Evolutionary conservation across 73 alveolate genomes (phyloP).

Genomic region (Paramecium pentaurelia): DNA sequence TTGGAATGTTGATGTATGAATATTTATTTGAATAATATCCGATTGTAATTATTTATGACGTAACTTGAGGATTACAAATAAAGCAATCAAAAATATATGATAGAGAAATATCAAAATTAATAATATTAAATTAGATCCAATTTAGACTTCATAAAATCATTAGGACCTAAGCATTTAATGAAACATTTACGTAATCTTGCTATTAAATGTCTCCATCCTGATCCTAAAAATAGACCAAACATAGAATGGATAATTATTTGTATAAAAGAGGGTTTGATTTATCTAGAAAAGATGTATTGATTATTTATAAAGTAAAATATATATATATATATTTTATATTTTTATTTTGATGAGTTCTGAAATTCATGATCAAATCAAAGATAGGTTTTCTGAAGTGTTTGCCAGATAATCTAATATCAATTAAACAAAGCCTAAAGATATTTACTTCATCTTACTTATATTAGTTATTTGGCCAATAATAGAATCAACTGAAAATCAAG

Average conservation of each 20-base stretch:
- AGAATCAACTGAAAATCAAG: not conserved
- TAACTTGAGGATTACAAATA: not conserved
- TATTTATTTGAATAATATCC: not conserved
- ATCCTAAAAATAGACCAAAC: not conserved
- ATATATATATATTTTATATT: not conserved
- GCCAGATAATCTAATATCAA: not conserved
- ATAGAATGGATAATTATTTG: not conserved
- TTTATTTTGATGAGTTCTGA: not conserved
- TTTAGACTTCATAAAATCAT: not conserved
- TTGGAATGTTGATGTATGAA: slow-evolving; percentile 4
- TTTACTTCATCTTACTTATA: not conserved
- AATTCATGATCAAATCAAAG: not conserved
- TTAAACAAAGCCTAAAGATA: not conserved
- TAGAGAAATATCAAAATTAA: not conserved
- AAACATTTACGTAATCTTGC: not conserved
- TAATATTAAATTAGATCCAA: not conserved
- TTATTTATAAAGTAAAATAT: not conserved
- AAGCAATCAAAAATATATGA: not conserved
- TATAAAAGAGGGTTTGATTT: not conserved
- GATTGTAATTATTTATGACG: not conserved
- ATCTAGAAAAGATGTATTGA: slow-evolving; percentile 22
- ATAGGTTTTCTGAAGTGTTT: not conserved
- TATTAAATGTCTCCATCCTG: not conserved
- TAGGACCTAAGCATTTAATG: slow-evolving; percentile 18
- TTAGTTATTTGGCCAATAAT: not conserved